Percentiles rank a stretch among this genome's conserved stretches.
Conservation (phyloP, 257 asterid genomes). For the Ehretia macrophylla region DNA sequence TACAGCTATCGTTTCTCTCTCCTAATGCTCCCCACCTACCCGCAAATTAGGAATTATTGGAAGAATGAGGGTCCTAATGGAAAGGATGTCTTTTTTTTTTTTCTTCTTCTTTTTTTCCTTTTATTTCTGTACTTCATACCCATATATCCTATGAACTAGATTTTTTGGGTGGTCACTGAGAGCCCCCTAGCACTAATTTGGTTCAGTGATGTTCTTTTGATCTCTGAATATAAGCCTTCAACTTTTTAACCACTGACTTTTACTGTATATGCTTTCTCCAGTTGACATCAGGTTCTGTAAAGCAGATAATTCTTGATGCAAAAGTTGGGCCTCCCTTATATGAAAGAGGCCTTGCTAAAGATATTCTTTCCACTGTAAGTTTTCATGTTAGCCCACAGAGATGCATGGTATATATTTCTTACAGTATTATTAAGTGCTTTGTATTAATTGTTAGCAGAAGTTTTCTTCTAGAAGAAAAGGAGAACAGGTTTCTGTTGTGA, state of each 20-base stretch:
- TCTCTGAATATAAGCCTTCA: slow-evolving; percentile 6
- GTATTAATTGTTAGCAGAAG: no score
- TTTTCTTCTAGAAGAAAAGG: no score
- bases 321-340: slow-evolving; percentile 86
- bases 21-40: background rate
- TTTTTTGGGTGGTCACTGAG: no score
- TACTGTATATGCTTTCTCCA: slow-evolving; percentile 30
- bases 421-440: background rate
- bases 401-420: background rate
- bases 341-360: slow-evolving; percentile 77
- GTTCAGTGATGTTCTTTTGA: slow-evolving; percentile 4
- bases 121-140: background rate
- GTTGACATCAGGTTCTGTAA: slow-evolving; percentile 76
- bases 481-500: no score
- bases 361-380: slow-evolving; percentile 72
- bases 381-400: background rate
- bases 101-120: background rate
- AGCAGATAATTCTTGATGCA: slow-evolving; percentile 79
- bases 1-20: background rate
- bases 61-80: slow-evolving; percentile 8
- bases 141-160: no score
- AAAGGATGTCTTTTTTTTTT: background rate
- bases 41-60: slow-evolving; percentile 5
- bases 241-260: slow-evolving; percentile 19
- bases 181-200: no score